phyloP scores from a whole-genome alignment of 2,329 filamentous ascomycete genomes.

The Geosmithia putterillii region DNA sequence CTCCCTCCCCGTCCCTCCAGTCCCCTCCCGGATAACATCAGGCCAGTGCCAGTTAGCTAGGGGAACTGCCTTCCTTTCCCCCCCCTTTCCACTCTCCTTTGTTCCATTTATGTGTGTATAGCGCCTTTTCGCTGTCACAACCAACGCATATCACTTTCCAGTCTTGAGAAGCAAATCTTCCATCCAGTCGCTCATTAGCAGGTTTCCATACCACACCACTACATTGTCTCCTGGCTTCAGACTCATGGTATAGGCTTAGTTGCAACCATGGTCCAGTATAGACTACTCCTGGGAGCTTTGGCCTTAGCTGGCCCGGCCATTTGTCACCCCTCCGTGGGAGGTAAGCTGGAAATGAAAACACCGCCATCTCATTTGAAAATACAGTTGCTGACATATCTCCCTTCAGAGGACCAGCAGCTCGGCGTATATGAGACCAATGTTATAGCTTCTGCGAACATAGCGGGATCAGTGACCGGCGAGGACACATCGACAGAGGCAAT shows the following conservation, averaged over 20 bases:
- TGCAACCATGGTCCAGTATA: background rate
- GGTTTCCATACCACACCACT: background rate
- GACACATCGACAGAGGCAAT: no score
- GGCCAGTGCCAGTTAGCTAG: background rate
- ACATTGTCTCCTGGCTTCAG: background rate
- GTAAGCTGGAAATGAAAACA: background rate
- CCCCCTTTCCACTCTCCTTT: background rate
- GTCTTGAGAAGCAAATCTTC: background rate
- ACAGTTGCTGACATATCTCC: background rate
- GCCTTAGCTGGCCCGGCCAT: background rate
- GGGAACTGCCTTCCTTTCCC: background rate
- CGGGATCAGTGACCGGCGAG: no score
- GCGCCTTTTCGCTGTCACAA: background rate
- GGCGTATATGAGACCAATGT: no score
- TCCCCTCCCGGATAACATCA: background rate
- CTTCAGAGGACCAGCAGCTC: background rate
- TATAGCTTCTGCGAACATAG: no score
- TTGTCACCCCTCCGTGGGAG: background rate
- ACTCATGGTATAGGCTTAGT: no score
- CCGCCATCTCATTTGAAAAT: no score
- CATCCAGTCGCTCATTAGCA: slow-evolving; percentile 1
- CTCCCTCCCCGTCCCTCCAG: background rate
- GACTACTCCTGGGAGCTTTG: background rate
- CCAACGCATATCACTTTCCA: background rate
- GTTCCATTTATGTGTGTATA: background rate